phyloP scores from a whole-genome alignment of 305 asterid species.

The Andrographis paniculata region DNA sequence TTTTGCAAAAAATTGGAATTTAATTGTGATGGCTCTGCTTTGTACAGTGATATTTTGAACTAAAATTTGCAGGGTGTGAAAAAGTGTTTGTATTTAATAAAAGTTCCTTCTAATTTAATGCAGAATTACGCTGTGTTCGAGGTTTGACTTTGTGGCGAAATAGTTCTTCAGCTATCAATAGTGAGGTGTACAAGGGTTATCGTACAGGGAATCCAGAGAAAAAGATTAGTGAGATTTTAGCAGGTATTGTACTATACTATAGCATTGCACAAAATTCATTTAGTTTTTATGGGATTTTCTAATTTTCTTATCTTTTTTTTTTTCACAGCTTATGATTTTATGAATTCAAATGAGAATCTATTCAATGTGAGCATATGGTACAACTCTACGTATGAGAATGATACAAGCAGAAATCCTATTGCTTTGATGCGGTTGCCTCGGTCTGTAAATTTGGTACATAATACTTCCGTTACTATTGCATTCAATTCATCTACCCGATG shows the following conservation, averaged over 20 bases:
- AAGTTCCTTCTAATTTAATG: constrained; percentile 10
- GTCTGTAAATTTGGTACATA: constrained; percentile 74
- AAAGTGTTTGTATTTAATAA: background rate
- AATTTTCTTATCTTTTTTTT: constrained; percentile 16
- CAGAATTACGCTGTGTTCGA: constrained; percentile 60
- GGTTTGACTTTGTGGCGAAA: constrained; percentile 80
- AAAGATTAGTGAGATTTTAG: constrained; percentile 63
- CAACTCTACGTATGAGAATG: constrained; percentile 80
- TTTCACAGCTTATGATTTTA: constrained; percentile 76
- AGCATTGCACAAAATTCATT: background rate
- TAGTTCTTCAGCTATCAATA: constrained; percentile 68
- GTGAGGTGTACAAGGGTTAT: constrained; percentile 78
- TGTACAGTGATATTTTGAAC: no score
- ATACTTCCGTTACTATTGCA: constrained; percentile 19
- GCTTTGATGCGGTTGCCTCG: constrained; percentile 79
- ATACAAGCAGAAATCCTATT: constrained; percentile 46
- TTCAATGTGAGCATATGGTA: constrained; percentile 83
- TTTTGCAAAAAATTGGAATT: background rate
- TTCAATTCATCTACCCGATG: constrained; percentile 11
- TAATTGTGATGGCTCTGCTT: background rate
- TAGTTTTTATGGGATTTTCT: constrained; percentile 17
- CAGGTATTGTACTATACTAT: constrained; percentile 37
- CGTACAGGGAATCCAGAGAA: constrained; percentile 66
- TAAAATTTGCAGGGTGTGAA: no score
- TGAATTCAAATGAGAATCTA: constrained; percentile 49